Conservation (phyloP, 2,329 filamentous ascomycete genomes). For the Diaporthe australafricana region DNA sequence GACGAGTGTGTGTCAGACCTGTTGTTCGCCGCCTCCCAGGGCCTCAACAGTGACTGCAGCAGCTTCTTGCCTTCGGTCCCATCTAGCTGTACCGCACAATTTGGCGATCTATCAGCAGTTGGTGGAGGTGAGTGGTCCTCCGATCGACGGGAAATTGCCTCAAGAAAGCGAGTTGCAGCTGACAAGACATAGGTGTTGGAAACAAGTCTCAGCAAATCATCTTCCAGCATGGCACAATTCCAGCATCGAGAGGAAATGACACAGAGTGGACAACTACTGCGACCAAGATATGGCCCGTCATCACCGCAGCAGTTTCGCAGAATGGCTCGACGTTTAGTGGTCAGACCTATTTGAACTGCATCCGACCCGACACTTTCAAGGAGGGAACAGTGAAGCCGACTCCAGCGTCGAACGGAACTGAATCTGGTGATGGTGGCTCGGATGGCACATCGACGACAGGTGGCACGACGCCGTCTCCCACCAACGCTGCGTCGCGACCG, state of each 20-base stretch:
- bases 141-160: background rate
- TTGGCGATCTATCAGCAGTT: background rate
- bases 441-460: background rate
- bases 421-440: background rate
- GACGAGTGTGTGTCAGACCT: background rate
- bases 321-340: background rate
- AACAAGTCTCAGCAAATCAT: background rate
- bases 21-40: background rate
- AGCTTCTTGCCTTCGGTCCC: background rate
- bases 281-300: background rate
- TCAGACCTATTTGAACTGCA: background rate
- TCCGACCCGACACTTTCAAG: background rate
- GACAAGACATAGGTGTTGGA: background rate
- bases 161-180: background rate
- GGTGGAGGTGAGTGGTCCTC: background rate
- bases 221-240: background rate
- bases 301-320: background rate
- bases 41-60: background rate
- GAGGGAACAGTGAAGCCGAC: slow-evolving; percentile 1
- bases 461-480: background rate
- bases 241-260: background rate
- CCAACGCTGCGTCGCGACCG: background rate
- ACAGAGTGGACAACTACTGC: background rate
- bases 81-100: background rate
- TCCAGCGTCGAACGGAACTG: background rate